A percentile compares a stretch with the other conserved stretches of the same genome.
These are phyloP conservation scores for Aspergillus brunneoviolaceus DNA, from an alignment of 2,329 filamentous ascomycete species.

Conservation along the genomic window DNA sequence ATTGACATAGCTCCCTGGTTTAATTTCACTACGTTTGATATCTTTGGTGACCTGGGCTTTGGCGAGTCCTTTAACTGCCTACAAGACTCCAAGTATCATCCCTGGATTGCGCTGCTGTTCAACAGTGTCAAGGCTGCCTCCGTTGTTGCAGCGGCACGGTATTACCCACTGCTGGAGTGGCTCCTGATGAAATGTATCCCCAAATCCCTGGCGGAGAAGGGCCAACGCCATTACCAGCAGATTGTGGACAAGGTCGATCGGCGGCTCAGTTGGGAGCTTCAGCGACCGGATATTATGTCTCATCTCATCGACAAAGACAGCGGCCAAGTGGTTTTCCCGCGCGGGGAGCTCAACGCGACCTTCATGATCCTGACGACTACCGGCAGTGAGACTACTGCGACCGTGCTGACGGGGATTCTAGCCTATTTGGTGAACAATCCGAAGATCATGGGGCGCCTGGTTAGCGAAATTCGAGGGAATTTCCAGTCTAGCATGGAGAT, in stretches of 20 bases:
- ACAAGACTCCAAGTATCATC: constrained; percentile 26
- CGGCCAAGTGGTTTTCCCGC: constrained; percentile 19
- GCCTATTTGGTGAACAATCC: constrained; percentile 5
- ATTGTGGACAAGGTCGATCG: constrained; percentile 23
- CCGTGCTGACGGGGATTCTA: constrained; percentile 2
- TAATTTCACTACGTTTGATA: constrained; percentile 34
- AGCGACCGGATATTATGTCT: constrained; percentile 26
- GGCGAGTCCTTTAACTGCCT: constrained; percentile 35
- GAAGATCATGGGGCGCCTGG: background rate
- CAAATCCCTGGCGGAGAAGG: constrained; percentile 16
- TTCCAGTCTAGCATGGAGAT: constrained; percentile 7
- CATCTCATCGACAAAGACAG: constrained; percentile 16
- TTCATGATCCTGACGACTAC: constrained; percentile 21
- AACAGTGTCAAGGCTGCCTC: constrained; percentile 25
- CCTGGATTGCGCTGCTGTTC: constrained; percentile 31
- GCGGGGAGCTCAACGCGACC: constrained; percentile 24
- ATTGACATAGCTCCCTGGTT: constrained; percentile 25
- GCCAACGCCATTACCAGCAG: constrained; percentile 15
- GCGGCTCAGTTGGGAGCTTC: constrained; percentile 15
- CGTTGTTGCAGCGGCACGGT: constrained; percentile 22
- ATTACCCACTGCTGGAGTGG: constrained; percentile 16
- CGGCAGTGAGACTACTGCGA: constrained; percentile 28
- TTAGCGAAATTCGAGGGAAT: too few species aligned
- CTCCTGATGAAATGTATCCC: constrained; percentile 20
- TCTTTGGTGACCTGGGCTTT: constrained; percentile 37